Base-by-base conservation (phyloP, 2,329 filamentous ascomycete genomes). In the Dichotomopilus funicola region DNA sequence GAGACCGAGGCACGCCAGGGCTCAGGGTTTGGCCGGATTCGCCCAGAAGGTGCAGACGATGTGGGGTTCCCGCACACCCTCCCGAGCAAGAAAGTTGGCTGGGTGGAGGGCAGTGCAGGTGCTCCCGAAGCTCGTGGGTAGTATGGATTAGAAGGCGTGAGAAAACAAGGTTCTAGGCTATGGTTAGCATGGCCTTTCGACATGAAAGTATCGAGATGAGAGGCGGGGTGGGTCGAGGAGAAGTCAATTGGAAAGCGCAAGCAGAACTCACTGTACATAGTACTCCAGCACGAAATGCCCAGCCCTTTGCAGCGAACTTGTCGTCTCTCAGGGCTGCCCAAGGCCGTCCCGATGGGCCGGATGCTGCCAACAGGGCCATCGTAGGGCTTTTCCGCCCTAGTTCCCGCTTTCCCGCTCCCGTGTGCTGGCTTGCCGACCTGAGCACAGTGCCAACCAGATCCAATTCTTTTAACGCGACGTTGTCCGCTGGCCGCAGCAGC, bases 401-500 rank as follows among this genome's bases (percentile, higher is more conserved):
- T 40, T 56, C 59, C 59, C 55, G 56, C 54, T 60, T 27, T 27
- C 58, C 59, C 58, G 55, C 51, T 55, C 49, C 58, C 58, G 49
- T 55, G 47, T 50, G 53, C 55, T 42, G 46, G 12, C 31, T 19
- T 51, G 36, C 19, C 46, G 37, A 33, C 36, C 34, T 42, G 11
- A n/a, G 10, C 37, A 35, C 48, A 38, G 43, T 47, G 41, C 43
- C 35, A 52, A 52, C 3, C 35, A 13, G 31, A 27, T n/a, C 10
- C 37, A 31, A 13, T 34, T 9, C 19, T 6, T n/a, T 12, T 13
- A 19, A 11, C 34, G n/a, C 33, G 12, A 10, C 48, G 36, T 37
- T 34, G 12, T 27, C 43, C 8, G 42, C 40, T 37, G 19, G n/a
- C 13, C 19, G n/a, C 42, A 12, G 13, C 13, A 31, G 19, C 19